Conservation (phyloP, 768 basidiomycete genomes). For the Calocybe indica region DNA sequence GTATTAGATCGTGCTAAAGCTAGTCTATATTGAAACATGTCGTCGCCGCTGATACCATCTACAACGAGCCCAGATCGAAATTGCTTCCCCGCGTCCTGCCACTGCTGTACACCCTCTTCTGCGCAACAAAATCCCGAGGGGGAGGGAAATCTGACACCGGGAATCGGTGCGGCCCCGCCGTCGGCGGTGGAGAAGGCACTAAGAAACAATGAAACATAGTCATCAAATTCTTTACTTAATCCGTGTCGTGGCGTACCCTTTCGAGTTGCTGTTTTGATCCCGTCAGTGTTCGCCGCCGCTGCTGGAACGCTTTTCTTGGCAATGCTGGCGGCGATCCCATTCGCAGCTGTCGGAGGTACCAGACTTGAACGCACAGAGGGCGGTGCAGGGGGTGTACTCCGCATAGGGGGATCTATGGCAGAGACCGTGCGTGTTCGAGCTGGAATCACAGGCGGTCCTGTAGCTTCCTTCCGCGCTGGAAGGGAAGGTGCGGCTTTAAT, state of each 20-base stretch:
- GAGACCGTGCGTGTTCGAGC: slow-evolving; percentile 24
- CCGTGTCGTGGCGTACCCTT: too few species aligned
- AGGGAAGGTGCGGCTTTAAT: too few species aligned
- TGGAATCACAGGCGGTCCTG: slow-evolving; percentile 9
- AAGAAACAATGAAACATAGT: not conserved
- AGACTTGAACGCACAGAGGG: slow-evolving; percentile 7
- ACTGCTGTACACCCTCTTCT: slow-evolving; percentile 52
- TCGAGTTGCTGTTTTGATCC: too few species aligned
- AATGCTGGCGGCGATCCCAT: not conserved
- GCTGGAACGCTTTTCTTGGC: too few species aligned
- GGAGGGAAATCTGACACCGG: slow-evolving; percentile 76
- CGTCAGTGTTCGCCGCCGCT: too few species aligned
- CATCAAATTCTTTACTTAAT: not conserved
- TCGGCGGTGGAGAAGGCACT: slow-evolving; percentile 52
- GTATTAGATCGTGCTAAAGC: too few species aligned
- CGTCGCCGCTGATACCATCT: slow-evolving; percentile 7
- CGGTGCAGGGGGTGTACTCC: slow-evolving; percentile 13
- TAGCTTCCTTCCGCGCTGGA: not conserved
- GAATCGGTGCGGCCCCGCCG: slow-evolving; percentile 64
- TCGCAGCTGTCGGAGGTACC: not conserved
- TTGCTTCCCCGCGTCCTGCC: slow-evolving; percentile 66
- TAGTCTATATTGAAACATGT: slow-evolving; percentile 3
- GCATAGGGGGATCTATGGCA: slow-evolving; percentile 31
- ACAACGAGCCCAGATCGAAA: slow-evolving; percentile 49
- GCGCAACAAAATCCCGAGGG: slow-evolving; percentile 55